These are phyloP conservation scores for Jatropha multifida DNA, from an alignment of 441 rosid species.

Conservation along the genomic window DNA sequence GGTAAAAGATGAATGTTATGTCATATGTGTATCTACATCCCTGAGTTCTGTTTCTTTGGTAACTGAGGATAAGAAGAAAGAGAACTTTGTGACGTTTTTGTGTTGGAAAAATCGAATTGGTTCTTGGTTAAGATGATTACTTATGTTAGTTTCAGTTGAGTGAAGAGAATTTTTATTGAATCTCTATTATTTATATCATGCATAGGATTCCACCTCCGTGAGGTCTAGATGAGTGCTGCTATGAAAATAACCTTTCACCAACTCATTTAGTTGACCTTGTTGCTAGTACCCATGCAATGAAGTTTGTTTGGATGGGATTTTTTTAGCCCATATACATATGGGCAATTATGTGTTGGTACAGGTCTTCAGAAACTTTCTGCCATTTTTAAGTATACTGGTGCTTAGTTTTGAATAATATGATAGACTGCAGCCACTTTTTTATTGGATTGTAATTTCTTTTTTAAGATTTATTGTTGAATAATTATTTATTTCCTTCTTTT, in stretches of 20 bases:
- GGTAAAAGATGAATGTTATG: neutral
- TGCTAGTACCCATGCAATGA: too few relatives aligned
- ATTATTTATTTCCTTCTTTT: neutral
- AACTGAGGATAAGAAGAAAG: neutral
- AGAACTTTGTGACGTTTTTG: neutral
- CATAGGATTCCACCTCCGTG: neutral
- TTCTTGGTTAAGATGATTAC: neutral
- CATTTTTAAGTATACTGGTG: too few relatives aligned
- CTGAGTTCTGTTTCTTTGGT: neutral
- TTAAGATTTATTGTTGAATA: neutral
- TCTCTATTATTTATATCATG: neutral
- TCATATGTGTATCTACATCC: neutral
- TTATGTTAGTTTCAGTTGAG: neutral
- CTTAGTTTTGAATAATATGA: neutral
- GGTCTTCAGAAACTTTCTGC: too few relatives aligned
- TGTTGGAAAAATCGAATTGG: neutral
- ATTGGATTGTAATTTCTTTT: neutral
- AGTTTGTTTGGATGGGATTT: too few relatives aligned
- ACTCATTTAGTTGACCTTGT: neutral
- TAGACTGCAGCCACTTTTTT: neutral
- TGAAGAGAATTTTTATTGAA: neutral
- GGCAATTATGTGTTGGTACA: too few relatives aligned
- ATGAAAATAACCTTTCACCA: neutral
- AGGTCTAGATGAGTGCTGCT: neutral
- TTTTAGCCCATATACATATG: too few relatives aligned